Conservation (phyloP, 169 alveolate genomes). For the Eimeria praecox region DNA sequence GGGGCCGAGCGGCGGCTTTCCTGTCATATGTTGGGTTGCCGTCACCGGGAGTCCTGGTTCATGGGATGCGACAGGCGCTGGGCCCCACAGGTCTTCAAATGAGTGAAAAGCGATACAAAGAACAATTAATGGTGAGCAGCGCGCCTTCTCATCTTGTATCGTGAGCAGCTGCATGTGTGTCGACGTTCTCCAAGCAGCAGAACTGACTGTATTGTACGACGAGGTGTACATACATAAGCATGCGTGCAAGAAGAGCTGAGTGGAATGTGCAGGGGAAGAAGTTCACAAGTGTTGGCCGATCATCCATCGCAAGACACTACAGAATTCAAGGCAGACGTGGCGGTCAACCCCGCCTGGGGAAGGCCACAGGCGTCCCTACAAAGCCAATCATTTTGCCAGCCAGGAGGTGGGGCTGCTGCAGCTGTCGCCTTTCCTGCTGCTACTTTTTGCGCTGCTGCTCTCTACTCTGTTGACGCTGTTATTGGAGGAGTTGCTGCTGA, state of each 20-base stretch:
- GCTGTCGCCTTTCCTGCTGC: background rate
- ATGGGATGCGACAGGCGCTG: background rate
- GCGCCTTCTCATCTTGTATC: background rate
- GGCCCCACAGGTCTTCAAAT: background rate
- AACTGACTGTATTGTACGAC: background rate
- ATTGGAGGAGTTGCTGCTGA: background rate
- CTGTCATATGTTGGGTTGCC: background rate
- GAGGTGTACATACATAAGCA: background rate
- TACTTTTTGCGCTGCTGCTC: no score
- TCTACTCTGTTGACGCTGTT: background rate
- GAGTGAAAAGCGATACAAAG: conserved; percentile 45
- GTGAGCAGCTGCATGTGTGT: background rate
- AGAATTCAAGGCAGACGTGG: conserved; percentile 90
- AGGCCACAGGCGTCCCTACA: conserved; percentile 87
- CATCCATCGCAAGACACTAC: conserved; percentile 87
- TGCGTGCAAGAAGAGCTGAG: background rate
- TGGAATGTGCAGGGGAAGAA: conserved; percentile 86
- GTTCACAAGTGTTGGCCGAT: conserved; percentile 86
- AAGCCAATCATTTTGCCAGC: conserved; percentile 88
- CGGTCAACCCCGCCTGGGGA: conserved; percentile 86
- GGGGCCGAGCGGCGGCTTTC: background rate
- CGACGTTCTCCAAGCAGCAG: background rate
- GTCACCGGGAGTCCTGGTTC: background rate
- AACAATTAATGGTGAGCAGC: conserved; percentile 38
- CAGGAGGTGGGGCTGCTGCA: conserved; percentile 84